Evolutionary conservation across 805 yeast species (phyloP), one percentile per base, ranked within the genome.

Genomic region (Metschnikowia reukaufii): DNA sequence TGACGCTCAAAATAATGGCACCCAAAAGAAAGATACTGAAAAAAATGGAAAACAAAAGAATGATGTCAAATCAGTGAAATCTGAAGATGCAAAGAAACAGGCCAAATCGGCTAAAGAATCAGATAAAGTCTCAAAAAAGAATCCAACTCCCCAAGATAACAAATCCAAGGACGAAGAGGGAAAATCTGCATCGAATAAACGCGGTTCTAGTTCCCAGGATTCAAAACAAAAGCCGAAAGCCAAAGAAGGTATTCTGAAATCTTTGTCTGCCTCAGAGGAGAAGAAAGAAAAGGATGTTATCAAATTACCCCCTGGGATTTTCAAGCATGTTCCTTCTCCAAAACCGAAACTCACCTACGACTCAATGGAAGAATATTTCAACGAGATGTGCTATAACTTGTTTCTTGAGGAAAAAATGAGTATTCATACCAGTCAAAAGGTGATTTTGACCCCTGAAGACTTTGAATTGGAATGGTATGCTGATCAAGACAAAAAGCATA

Each of bases 371-470:
- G 72, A 74, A 16, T 84, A 85, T 57, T 78, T 76, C 58, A 66
- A 75, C 50, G 83, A 81, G 51, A 77, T 82, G 69, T 76, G 85
- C 45, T 77, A 77, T 62, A 82, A 82, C 44, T 61, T 84, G 45
- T 83, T 81, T 49, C 67, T 82, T 35, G 91, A 85, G 59, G 87
- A 84, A 55, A 73, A 77, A 44, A 51, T 64, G 32, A 58, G 64
- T 37, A 49, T 59, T 7, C 64, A 72, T 20, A 68, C 71, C 15
- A 62, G 61, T 33, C 70, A 73, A 7, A 73, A 79, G 41, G 63
- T 74, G 32, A 52, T 60, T 20, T 58, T 71, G 18, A 60, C 63
- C 3, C 48, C 65, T 0, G 67, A 74, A 0, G 77, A 78, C 43
- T 74, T 81, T 52, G 64, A 70, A 7, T 66, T 83, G 36, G 77